Evolutionary conservation across 306 rosid genomes (phyloP).

Genomic region (Fagus sylvatica): DNA sequence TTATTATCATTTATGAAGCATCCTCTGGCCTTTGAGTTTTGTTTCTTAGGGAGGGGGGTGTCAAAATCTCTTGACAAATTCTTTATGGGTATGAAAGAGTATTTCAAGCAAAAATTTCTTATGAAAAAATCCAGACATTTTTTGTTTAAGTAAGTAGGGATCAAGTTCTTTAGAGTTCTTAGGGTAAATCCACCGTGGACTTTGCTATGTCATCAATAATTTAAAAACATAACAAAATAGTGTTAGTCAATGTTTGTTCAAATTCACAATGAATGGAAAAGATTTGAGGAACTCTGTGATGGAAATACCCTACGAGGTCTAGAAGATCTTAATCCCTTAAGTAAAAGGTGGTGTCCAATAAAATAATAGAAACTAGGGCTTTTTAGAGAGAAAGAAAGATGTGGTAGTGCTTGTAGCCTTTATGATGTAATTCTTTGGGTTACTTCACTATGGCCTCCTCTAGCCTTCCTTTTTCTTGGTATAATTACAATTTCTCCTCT

Average conservation of each 20-base stretch:
- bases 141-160: background rate
- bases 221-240: no score
- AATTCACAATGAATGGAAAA: no score
- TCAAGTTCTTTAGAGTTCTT: no score
- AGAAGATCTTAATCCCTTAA: no score
- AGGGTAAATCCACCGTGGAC: no score
- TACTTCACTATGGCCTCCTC: background rate
- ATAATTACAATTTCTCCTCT: no score
- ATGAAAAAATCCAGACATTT: background rate
- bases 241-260: no score
- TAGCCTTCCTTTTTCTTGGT: background rate
- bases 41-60: background rate
- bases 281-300: no score
- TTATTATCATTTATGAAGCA: background rate
- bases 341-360: background rate
- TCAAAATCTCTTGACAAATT: background rate
- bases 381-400: background rate
- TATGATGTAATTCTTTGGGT: background rate
- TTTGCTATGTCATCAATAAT: no score
- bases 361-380: background rate
- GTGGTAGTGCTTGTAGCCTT: background rate
- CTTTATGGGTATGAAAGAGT: background rate
- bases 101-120: background rate
- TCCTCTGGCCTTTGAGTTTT: background rate
- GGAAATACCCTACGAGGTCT: no score